Percentiles rank a stretch among this genome's conserved stretches.
Evolutionary conservation across 805 yeast genomes (phyloP).

Genomic region (Nadsonia fulvescens): DNA sequence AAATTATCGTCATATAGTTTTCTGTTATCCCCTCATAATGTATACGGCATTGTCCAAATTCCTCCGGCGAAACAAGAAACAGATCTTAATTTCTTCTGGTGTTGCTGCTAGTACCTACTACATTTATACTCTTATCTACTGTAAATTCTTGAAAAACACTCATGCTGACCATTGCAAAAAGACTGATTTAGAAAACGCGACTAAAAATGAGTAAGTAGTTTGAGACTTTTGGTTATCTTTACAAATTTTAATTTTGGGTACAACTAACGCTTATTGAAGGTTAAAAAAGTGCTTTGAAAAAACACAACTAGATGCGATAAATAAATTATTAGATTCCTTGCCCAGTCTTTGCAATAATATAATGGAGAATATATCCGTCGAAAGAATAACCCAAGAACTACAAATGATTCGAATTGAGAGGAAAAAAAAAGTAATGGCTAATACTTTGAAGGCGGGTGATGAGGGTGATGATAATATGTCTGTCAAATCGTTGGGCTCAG

Average conservation of each 20-base stretch:
- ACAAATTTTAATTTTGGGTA: background rate
- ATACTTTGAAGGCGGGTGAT: no score
- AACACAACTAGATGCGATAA: constrained; percentile 78
- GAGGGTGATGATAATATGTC: constrained; percentile 8
- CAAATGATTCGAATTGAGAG: constrained; percentile 32
- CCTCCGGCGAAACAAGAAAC: constrained; percentile 26
- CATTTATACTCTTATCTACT: constrained; percentile 25
- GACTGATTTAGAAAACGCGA: constrained; percentile 24
- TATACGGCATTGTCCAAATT: constrained; percentile 18
- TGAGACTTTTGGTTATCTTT: constrained; percentile 1
- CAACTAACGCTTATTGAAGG: constrained; percentile 1
- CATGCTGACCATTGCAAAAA: constrained; percentile 28
- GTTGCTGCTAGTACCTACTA: constrained; percentile 28
- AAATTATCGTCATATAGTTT: no score
- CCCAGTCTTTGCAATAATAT: constrained; percentile 61
- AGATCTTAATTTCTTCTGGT: constrained; percentile 27
- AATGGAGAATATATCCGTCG: constrained; percentile 46
- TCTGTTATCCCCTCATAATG: constrained; percentile 8
- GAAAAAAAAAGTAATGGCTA: constrained; percentile 3
- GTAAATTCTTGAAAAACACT: constrained; percentile 29
- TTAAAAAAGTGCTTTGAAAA: constrained; percentile 72
- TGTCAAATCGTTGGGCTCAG: constrained; percentile 8
- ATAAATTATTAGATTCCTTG: constrained; percentile 63
- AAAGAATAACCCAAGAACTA: constrained; percentile 49
- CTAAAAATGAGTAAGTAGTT: constrained; percentile 22